Percentiles rank a stretch among this genome's conserved stretches.
phyloP scores from a whole-genome alignment of 768 basidiomycete genomes.

The Serendipita vermifera region DNA sequence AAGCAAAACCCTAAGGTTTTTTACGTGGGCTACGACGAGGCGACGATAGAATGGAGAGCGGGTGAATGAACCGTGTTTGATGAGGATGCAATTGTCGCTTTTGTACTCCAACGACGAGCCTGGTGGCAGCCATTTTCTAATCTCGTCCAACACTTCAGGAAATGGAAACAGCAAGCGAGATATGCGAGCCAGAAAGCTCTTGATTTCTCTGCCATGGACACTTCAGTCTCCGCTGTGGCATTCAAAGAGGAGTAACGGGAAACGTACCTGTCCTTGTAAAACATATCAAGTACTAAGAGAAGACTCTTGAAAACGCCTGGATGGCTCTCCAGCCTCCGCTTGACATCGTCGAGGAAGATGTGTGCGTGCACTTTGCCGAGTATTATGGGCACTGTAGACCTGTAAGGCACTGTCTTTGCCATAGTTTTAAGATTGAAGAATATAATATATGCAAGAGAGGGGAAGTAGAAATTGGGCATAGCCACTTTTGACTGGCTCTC shows the following conservation, averaged over 20 bases:
- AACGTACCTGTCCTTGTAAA: not conserved
- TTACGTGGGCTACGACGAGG: not conserved
- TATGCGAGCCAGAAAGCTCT: not conserved
- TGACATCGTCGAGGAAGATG: constrained; percentile 4
- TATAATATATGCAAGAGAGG: too few relatives aligned
- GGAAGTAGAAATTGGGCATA: too few relatives aligned
- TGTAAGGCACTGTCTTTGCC: too few relatives aligned
- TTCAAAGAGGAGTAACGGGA: not conserved
- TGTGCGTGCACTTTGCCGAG: not conserved
- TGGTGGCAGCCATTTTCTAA: not conserved
- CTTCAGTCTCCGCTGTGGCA: not conserved
- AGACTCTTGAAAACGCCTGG: not conserved
- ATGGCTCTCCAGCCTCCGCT: not conserved
- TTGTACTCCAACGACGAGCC: not conserved
- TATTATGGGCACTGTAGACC: too few relatives aligned
- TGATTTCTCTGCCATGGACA: not conserved
- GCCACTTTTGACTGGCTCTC: too few relatives aligned
- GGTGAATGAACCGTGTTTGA: not conserved
- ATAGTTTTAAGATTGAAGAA: too few relatives aligned
- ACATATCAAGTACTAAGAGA: not conserved
- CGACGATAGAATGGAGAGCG: not conserved
- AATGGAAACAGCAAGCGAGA: not conserved
- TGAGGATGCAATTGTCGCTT: not conserved
- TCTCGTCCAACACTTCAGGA: not conserved
- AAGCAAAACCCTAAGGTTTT: not conserved